Evolutionary conservation across 352 stramenopile genomes (phyloP).

Genomic region (Blastocystis sp.): DNA sequence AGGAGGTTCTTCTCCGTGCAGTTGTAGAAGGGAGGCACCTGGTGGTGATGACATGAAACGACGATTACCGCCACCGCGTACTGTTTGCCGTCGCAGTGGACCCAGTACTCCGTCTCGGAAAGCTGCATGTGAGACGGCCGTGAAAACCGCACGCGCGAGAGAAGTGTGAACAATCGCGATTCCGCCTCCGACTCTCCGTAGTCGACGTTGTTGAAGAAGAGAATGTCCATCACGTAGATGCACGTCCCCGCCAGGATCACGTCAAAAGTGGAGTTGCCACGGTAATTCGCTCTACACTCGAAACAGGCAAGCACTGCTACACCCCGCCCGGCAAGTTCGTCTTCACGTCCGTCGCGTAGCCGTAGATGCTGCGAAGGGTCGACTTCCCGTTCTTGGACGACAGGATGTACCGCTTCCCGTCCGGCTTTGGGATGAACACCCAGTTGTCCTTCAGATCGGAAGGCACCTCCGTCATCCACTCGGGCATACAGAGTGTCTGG

Average conservation of each 20-base stretch:
- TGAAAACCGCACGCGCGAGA: background rate
- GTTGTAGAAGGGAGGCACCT: background rate
- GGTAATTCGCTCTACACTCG: constrained; percentile 28
- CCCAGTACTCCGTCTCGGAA: constrained; percentile 30
- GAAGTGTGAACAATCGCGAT: constrained; percentile 32
- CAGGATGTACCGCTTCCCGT: constrained; percentile 55
- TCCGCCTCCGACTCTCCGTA: constrained; percentile 57
- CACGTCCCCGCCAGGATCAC: constrained; percentile 4
- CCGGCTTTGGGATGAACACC: constrained; percentile 22
- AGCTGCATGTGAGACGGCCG: background rate
- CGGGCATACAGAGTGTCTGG: constrained; percentile 48
- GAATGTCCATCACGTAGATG: constrained; percentile 56
- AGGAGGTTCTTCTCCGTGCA: background rate
- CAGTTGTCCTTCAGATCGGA: constrained; percentile 19
- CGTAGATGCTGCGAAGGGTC: constrained; percentile 4
- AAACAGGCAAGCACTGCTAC: background rate
- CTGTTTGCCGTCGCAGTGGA: constrained; percentile 19
- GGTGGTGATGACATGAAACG: background rate
- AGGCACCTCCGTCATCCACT: constrained; percentile 67
- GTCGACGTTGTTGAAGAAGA: constrained; percentile 55
- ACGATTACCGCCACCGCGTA: background rate
- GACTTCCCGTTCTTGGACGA: constrained; percentile 31
- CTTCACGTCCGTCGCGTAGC: constrained; percentile 37
- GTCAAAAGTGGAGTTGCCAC: constrained; percentile 35
- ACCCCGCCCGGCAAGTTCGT: constrained; percentile 45